phyloP scores from a whole-genome alignment of 1,284 basidiomycete species.

The Calocybe gambosa region DNA sequence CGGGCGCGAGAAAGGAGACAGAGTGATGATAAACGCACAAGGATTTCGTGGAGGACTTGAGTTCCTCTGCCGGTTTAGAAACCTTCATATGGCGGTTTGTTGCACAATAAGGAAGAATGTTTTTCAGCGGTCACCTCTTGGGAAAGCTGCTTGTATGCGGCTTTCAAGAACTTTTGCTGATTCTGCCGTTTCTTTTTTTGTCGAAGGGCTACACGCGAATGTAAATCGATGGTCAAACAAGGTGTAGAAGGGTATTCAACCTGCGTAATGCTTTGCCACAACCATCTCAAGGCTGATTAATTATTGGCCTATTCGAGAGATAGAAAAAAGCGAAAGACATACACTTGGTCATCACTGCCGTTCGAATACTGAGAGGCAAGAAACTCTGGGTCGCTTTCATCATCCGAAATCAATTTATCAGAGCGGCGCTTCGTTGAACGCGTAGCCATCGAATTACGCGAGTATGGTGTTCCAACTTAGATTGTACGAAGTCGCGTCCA shows the following conservation, averaged over 20 bases:
- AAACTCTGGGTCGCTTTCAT: slow-evolving; percentile 15
- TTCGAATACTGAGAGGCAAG: slow-evolving; percentile 17
- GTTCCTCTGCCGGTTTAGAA: slow-evolving; percentile 12
- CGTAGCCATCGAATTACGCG: slow-evolving; percentile 3
- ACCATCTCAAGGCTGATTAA: slow-evolving; percentile 14
- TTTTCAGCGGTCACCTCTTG: slow-evolving; percentile 15
- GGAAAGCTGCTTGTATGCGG: slow-evolving; percentile 18
- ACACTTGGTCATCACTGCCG: slow-evolving; percentile 20
- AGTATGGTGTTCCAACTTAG: background rate
- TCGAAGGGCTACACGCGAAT: slow-evolving; percentile 11
- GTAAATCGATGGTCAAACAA: background rate
- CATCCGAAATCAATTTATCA: slow-evolving; percentile 10
- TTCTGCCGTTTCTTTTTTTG: slow-evolving; percentile 19
- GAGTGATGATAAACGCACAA: background rate
- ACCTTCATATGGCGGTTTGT: slow-evolving; percentile 7
- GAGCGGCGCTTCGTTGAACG: slow-evolving; percentile 5
- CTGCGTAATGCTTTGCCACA: slow-evolving; percentile 16
- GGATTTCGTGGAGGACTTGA: slow-evolving; percentile 7
- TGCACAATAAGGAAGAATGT: background rate
- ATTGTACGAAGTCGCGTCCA: background rate
- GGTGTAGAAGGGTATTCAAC: slow-evolving; percentile 2
- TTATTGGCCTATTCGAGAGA: background rate
- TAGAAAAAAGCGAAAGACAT: background rate
- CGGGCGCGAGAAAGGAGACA: background rate
- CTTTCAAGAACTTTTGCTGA: slow-evolving; percentile 18